phyloP scores from a whole-genome alignment of 2,329 filamentous ascomycete genomes.

The Diaporthe citrichinensis region DNA sequence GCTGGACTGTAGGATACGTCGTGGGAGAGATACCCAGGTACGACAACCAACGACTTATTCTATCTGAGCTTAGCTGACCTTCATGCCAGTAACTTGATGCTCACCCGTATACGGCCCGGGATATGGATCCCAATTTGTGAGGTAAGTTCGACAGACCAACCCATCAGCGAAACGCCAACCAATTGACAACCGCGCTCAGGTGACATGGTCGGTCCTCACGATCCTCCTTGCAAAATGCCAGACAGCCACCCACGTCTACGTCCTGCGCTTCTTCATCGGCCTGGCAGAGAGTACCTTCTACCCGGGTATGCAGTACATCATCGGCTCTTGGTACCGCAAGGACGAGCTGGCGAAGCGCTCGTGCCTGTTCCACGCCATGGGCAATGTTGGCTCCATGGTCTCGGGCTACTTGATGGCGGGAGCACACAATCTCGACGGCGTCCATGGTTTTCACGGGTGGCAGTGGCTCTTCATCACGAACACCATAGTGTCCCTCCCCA shows the following conservation, averaged over 20 bases:
- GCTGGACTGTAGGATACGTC: conserved; percentile 57
- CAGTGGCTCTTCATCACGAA: conserved; percentile 72
- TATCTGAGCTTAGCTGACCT: background rate
- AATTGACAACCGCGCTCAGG: conserved; percentile 23
- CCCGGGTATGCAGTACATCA: conserved; percentile 58
- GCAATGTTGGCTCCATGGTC: conserved; percentile 68
- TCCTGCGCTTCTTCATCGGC: conserved; percentile 59
- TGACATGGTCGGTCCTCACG: conserved; percentile 54
- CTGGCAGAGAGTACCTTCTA: conserved; percentile 58
- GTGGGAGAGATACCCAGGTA: conserved; percentile 54
- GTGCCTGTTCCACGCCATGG: conserved; percentile 66
- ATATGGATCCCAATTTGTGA: conserved; percentile 59
- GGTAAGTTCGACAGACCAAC: conserved; percentile 35
- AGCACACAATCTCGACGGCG: conserved; percentile 66
- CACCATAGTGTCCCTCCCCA: conserved; percentile 68
- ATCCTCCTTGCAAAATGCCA: conserved; percentile 51
- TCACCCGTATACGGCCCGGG: conserved; percentile 58
- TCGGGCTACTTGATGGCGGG: conserved; percentile 52
- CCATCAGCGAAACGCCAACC: no score
- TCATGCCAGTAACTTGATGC: conserved; percentile 50
- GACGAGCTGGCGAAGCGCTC: conserved; percentile 66
- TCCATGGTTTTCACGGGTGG: conserved; percentile 65
- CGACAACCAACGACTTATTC: background rate
- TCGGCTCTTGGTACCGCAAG: conserved; percentile 60
- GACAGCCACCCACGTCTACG: conserved; percentile 55